Evolutionary conservation across 305 asterid genomes (phyloP), one percentile per base, ranked within the genome.

Genomic region (Petunia hybrid): DNA sequence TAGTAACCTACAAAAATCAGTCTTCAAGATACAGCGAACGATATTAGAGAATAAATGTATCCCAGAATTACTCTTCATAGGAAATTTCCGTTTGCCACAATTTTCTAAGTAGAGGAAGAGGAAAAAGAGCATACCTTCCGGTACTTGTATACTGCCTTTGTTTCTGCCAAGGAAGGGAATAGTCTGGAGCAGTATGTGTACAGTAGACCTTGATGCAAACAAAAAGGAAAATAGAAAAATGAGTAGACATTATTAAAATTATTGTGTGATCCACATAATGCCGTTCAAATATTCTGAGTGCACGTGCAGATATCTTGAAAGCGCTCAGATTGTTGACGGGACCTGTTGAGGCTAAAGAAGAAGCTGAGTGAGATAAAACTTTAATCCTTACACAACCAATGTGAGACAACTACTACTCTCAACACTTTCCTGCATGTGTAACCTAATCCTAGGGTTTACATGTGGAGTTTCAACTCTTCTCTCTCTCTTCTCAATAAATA

Each of bases 111-210:
- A 41, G 43, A 31, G 38, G 46, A 42, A 46, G 31, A 43, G 12
- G 57, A 45, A 41, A 38, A 71, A 31, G 43, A 48, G 41, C 95
- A 86, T 94, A 88, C 99, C 98, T 95, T 86, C 99, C 98, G 43
- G 99, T 95, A 86, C 99, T 94, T 71, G 97, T 93, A 77, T 83
- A 92, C 80, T 94, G 97, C 82, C 97, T 89, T 82, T 94, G 99
- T 85, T 95, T 94, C 90, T 92, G 99, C 98, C 99, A 92, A 53
- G 99, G 99, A 83, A 95, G 98, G 84, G 99, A 95, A 87, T 95
- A 92, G 82, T 95, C 97, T 4, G 99, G 97, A 66, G 92, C 97
- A 60, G 99, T 94, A 81, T 95, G 99, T 48, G 96, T 94, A 86
- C 97, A 94, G 85, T 95, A 94, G 51, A 94, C 98, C 99, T 95